Base-by-base conservation (phyloP, 2,329 filamentous ascomycete genomes). In the Dactylellina sp. region DNA sequence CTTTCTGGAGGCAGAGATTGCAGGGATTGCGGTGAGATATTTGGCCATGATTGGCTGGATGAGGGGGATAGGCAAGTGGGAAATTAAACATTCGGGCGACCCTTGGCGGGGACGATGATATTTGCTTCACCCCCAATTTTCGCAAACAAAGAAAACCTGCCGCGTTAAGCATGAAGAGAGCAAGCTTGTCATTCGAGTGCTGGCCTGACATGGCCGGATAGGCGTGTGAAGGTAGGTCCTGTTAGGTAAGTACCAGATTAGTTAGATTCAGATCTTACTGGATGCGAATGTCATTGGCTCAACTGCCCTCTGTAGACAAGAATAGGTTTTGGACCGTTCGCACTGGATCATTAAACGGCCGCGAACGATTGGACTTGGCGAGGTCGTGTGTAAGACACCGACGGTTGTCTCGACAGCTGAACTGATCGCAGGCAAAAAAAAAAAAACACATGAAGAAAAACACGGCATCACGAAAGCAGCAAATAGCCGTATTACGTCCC, bases 21-120 rank as follows among this genome's bases (percentile, higher is more conserved):
- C 53, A 72, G 68, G 68, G 68, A 72, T 72, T 24, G 52, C 66
- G 68, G 68, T 52, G 59, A 65, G 52, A 64, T 72, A 72, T 72
- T 68, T 65, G 60, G 39, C 18, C 16, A 18, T 72, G 68, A 72
- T 72, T 72, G 68, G 68, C 68, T 72, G 68, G 68, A 64, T 52
- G 42, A 9, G 28, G 52, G 49, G 61, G 68, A 72, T 65, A 60
- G 68, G 39, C 50, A 59, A 28, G 9, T 65, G 68, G 68, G 68
- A 72, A 72, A 72, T 72, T 72, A 72, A 59, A 64, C 57, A 59
- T 68, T 37, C 24, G 53, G 49, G 44, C 40, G 35, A 49, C 56
- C 59, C 66, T 71, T 71, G 66, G 66, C 66, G 52, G 53, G 46
- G 39, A 40, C 39, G 44, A 4, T 37, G 32, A 62, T 52, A 32